Conservation (phyloP, 352 stramenopile genomes). For the Blastocystis sp. region DNA sequence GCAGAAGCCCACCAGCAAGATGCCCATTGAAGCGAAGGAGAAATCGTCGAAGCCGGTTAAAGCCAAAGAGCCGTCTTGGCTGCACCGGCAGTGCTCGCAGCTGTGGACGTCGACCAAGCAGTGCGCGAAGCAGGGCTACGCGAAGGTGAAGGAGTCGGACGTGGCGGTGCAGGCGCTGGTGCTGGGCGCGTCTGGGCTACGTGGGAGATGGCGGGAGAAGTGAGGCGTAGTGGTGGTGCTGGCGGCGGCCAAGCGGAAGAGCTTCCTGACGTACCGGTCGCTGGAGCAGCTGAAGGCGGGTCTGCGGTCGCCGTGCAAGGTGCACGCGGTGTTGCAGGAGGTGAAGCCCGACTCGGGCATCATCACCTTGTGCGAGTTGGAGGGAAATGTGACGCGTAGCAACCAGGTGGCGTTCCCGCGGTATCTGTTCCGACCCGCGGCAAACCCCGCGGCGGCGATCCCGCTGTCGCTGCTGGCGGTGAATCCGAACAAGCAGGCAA, state of each 20-base stretch:
- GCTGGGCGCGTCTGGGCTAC: neutral
- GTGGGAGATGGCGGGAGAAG: neutral
- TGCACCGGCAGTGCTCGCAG: neutral
- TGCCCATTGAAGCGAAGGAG: neutral
- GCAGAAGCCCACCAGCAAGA: neutral
- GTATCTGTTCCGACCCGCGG: neutral
- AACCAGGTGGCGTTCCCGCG: slow-evolving; percentile 40
- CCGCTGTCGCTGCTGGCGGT: slow-evolving; percentile 30
- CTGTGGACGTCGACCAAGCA: slow-evolving; percentile 17
- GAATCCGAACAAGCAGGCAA: neutral
- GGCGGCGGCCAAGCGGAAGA: slow-evolving; percentile 26
- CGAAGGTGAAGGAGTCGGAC: neutral
- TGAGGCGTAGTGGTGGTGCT: slow-evolving; percentile 15
- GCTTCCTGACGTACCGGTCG: slow-evolving; percentile 9
- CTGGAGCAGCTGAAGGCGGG: slow-evolving; percentile 1
- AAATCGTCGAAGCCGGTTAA: neutral
- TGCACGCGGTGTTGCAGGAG: slow-evolving; percentile 9
- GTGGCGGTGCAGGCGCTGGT: neutral
- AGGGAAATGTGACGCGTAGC: neutral
- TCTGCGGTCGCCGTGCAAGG: neutral
- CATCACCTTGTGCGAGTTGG: neutral
- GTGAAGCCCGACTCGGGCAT: neutral
- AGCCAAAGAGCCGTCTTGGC: slow-evolving; percentile 20
- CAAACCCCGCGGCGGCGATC: neutral
- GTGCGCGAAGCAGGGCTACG: neutral